Conservation (phyloP, 768 basidiomycete genomes). For the Termitomyces bulborhizus region DNA sequence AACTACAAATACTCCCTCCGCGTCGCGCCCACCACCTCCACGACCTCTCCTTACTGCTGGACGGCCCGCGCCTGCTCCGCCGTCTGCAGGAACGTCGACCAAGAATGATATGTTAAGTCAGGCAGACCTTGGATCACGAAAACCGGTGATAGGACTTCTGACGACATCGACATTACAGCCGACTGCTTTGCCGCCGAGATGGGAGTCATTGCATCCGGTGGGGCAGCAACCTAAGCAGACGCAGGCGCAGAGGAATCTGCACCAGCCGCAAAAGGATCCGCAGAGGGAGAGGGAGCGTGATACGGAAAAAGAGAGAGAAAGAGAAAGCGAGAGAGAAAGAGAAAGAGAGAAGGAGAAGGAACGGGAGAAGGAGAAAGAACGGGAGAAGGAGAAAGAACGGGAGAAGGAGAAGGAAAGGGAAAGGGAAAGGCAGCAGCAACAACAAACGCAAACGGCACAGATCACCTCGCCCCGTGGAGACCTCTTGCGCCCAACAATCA, state of each 20-base stretch:
- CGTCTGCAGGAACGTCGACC: conserved; percentile 15
- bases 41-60: conserved; percentile 58
- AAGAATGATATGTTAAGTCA: conserved; percentile 49
- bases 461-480: conserved; percentile 14
- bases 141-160: conserved; percentile 51
- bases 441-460: conserved; percentile 9
- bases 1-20: conserved; percentile 26
- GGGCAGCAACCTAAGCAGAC: conserved; percentile 17
- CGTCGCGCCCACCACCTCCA: conserved; percentile 63
- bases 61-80: conserved; percentile 46
- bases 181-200: conserved; percentile 35
- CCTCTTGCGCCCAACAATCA: conserved; percentile 29
- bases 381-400: conserved; percentile 19
- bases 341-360: conserved; percentile 17
- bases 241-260: conserved; percentile 7
- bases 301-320: conserved; percentile 9
- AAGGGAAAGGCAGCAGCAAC: conserved; percentile 26
- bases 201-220: conserved; percentile 37
- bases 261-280: conserved; percentile 21
- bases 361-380: conserved; percentile 16
- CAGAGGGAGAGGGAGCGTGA: conserved; percentile 31
- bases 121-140: conserved; percentile 59
- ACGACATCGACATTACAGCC: conserved; percentile 21
- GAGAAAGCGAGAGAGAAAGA: conserved; percentile 22
- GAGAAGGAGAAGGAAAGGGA: conserved; percentile 17